These are phyloP conservation scores for Ceratocystis cubensis DNA, from an alignment of 2,329 filamentous ascomycete species.

Conservation along the genomic window DNA sequence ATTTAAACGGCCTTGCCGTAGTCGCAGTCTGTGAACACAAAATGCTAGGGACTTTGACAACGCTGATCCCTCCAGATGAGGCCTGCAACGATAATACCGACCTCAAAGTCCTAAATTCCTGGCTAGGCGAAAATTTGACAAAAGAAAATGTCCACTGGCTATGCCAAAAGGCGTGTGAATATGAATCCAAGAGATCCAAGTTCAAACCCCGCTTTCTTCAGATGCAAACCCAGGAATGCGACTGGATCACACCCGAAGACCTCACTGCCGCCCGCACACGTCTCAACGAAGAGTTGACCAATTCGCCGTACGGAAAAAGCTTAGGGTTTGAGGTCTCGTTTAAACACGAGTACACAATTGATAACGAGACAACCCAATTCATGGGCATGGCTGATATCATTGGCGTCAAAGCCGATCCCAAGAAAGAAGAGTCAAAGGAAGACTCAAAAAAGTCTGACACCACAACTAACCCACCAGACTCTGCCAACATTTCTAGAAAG, in stretches of 20 bases:
- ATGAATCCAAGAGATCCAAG: slow-evolving; percentile 24
- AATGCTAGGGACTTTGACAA: slow-evolving; percentile 22
- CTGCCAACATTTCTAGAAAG: background rate
- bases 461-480: background rate
- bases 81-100: background rate
- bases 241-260: slow-evolving; percentile 25
- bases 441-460: background rate
- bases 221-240: slow-evolving; percentile 25
- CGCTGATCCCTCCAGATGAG: slow-evolving; percentile 14
- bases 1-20: slow-evolving; percentile 26
- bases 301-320: background rate
- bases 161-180: slow-evolving; percentile 25
- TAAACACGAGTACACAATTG: background rate
- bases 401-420: slow-evolving; percentile 6
- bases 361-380: background rate
- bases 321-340: slow-evolving; percentile 12
- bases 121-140: background rate
- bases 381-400: slow-evolving; percentile 10
- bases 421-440: background rate
- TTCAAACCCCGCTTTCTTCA: slow-evolving; percentile 25
- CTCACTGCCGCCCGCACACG: slow-evolving; percentile 23
- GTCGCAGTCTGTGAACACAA: slow-evolving; percentile 25
- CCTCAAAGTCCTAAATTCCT: background rate
- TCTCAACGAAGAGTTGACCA: slow-evolving; percentile 22
- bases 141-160: slow-evolving; percentile 23